Evolutionary conservation across 805 yeast species (phyloP).

Genomic region (Teunomyces pallodes): DNA sequence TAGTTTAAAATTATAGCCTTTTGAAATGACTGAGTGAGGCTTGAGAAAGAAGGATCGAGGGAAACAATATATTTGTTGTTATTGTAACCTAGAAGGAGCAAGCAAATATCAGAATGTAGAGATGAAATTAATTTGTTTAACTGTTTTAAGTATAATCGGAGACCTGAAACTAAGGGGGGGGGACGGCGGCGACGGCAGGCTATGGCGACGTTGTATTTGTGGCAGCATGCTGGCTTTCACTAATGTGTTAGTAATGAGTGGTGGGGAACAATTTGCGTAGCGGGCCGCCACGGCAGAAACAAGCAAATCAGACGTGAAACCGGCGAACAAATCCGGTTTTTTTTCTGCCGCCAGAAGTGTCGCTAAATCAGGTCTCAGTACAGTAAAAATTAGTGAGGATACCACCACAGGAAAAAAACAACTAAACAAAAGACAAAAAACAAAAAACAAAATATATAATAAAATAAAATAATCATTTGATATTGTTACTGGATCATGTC

Average conservation of each 20-base stretch:
- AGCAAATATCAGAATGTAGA: too few species aligned
- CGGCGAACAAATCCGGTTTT: background rate
- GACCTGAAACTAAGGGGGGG: background rate
- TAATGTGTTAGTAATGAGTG: background rate
- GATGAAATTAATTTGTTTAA: too few species aligned
- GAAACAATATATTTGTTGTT: background rate
- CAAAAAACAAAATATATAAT: too few species aligned
- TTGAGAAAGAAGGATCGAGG: background rate
- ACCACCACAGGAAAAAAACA: background rate
- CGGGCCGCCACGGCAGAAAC: too few species aligned
- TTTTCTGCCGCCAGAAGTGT: background rate
- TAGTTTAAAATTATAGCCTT: background rate
- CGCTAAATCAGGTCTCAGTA: background rate
- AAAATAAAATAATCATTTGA: too few species aligned
- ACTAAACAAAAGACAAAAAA: too few species aligned
- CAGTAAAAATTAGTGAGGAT: background rate
- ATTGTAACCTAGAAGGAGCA: background rate
- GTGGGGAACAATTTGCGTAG: background rate
- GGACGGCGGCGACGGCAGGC: too few species aligned
- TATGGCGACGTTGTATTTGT: too few species aligned
- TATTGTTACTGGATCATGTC: background rate
- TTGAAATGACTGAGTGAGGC: background rate
- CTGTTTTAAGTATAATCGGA: too few species aligned
- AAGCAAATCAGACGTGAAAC: too few species aligned
- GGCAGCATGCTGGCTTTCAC: background rate